Evolutionary conservation across 1,284 basidiomycete species (phyloP).

Genomic region (Cryptococcus sp.): DNA sequence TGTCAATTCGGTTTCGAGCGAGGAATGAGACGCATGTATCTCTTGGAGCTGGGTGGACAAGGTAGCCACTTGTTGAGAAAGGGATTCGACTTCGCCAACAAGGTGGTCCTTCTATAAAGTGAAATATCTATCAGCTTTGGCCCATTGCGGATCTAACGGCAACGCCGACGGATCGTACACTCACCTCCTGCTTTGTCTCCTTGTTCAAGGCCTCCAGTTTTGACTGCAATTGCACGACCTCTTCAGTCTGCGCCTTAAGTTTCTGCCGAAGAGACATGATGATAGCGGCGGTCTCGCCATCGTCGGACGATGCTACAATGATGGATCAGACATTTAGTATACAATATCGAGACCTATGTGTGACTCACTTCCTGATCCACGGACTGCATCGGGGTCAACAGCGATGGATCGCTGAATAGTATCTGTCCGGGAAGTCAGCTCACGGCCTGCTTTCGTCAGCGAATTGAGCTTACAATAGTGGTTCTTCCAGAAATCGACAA

Average conservation of each 20-base stretch:
- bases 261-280: conserved; percentile 77
- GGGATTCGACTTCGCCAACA: conserved; percentile 50
- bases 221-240: conserved; percentile 56
- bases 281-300: conserved; percentile 73
- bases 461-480: conserved; percentile 73
- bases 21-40: conserved; percentile 15
- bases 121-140: background rate
- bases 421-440: conserved; percentile 40
- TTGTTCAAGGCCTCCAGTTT: conserved; percentile 38
- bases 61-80: conserved; percentile 45
- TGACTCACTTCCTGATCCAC: conserved; percentile 45
- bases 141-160: background rate
- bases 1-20: conserved; percentile 31
- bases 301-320: conserved; percentile 59
- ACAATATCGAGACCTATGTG: background rate
- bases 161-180: conserved; percentile 10
- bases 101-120: conserved; percentile 51
- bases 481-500: conserved; percentile 99
- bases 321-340: background rate
- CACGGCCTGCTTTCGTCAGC: background rate
- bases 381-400: conserved; percentile 56
- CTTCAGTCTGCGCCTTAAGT: conserved; percentile 73
- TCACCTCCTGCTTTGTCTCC: conserved; percentile 55
- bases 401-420: conserved; percentile 59
- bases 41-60: conserved; percentile 32